A percentile compares a stretch with the other conserved stretches of the same genome.
phyloP scores from a whole-genome alignment of 176 grass and related monocot species.

The Alloteropsis semialata region DNA sequence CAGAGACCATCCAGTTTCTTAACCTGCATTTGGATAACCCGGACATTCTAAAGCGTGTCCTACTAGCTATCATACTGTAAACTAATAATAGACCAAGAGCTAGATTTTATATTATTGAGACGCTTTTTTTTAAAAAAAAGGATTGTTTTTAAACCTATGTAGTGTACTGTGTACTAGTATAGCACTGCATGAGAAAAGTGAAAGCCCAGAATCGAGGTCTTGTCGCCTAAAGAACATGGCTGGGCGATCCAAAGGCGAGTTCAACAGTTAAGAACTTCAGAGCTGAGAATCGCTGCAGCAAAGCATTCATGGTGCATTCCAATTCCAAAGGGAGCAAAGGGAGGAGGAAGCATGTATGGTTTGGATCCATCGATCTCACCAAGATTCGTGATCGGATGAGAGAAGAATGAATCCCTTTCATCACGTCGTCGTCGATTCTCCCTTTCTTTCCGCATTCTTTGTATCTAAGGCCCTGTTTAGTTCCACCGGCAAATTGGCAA shows the following conservation, averaged over 20 bases:
- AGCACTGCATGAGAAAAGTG: background rate
- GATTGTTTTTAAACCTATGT: background rate
- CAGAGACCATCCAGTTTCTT: background rate
- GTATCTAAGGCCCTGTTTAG: too few species aligned
- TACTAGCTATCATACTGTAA: background rate
- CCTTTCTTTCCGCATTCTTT: conserved; percentile 39
- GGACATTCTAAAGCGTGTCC: background rate
- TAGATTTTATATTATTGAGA: background rate
- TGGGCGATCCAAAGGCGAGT: background rate
- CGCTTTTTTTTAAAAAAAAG: background rate
- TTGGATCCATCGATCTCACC: background rate
- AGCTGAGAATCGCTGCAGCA: background rate
- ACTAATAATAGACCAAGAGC: background rate
- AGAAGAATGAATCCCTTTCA: conserved; percentile 15
- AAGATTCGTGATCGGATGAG: conserved; percentile 10
- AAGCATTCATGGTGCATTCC: conserved; percentile 3
- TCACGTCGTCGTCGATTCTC: background rate
- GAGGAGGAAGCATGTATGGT: background rate
- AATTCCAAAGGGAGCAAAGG: background rate
- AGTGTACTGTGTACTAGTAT: background rate
- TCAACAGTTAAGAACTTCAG: background rate
- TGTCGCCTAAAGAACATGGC: background rate
- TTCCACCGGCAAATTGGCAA: too few species aligned
- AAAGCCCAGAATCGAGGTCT: conserved; percentile 19
- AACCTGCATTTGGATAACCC: background rate